These are phyloP conservation scores for Glarea lozoyensis DNA, from an alignment of 495 filamentous ascomycete genomes.

Conservation along the genomic window DNA sequence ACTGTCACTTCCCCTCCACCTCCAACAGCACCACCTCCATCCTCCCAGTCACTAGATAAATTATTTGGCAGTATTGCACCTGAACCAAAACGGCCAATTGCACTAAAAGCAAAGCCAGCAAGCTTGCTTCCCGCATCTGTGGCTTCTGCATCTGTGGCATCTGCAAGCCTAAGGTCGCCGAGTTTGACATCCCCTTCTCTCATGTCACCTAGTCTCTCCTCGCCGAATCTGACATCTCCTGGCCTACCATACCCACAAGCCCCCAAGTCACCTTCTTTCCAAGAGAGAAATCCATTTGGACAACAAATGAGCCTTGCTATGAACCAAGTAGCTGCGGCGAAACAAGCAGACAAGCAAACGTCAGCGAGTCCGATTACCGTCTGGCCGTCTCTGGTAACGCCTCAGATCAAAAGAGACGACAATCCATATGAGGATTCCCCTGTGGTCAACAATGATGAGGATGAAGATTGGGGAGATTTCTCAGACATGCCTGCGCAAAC, in stretches of 20 bases:
- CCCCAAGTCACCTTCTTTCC: conserved; percentile 42
- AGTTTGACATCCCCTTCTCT: too few relatives aligned
- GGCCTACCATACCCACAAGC: conserved; percentile 30
- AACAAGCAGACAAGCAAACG: conserved; percentile 20
- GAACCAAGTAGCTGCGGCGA: conserved; percentile 23
- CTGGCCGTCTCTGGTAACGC: conserved; percentile 30
- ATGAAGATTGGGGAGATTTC: conserved; percentile 54
- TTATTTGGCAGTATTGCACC: conserved; percentile 12
- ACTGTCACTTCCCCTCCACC: conserved; percentile 23
- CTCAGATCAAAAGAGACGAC: too few relatives aligned
- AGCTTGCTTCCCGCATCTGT: too few relatives aligned
- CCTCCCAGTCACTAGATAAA: conserved; percentile 10
- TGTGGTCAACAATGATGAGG: conserved; percentile 19
- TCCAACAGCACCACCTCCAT: neutral
- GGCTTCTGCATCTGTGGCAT: too few relatives aligned
- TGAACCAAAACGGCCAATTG: conserved; percentile 5
- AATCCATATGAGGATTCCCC: conserved; percentile 17
- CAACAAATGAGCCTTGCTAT: conserved; percentile 32
- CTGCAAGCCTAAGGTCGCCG: too few relatives aligned
- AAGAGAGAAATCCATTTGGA: conserved; percentile 37
- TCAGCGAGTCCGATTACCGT: conserved; percentile 35
- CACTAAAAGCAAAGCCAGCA: conserved; percentile 5
- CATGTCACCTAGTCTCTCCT: too few relatives aligned
- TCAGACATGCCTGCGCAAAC: conserved; percentile 30
- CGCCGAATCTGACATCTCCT: conserved; percentile 2